Conservation (phyloP, 192 early-diverging fungal species). For the Backusella parvicylindrica region DNA sequence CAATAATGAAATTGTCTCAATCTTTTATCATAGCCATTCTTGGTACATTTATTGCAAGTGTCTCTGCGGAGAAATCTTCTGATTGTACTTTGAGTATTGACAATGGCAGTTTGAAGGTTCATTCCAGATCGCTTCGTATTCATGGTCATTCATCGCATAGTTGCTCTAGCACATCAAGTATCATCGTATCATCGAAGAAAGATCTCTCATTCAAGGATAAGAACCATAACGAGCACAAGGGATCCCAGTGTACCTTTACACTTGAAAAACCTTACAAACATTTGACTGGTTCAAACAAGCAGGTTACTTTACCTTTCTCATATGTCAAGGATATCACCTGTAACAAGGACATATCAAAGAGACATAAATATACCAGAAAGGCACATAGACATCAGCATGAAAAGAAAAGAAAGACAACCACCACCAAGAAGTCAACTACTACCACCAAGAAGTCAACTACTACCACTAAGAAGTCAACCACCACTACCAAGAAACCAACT, state of each 20-base stretch:
- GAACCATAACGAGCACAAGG: not conserved
- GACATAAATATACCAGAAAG: not conserved
- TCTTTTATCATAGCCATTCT: not conserved
- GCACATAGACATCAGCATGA: not conserved
- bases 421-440: not conserved
- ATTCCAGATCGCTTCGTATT: not conserved
- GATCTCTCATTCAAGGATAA: not conserved
- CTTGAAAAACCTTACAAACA: not conserved
- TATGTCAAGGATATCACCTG: not conserved
- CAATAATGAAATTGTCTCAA: not conserved
- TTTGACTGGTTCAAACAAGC: not conserved
- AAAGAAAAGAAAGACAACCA: not conserved
- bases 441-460: conserved; percentile 4
- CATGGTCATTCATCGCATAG: not conserved
- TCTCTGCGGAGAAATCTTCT: not conserved
- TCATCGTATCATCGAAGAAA: not conserved
- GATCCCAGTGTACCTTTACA: not conserved
- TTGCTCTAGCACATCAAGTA: not conserved
- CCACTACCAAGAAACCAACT: not conserved
- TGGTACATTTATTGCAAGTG: not conserved
- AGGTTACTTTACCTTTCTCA: not conserved
- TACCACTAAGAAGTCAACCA: not conserved
- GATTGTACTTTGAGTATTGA: not conserved
- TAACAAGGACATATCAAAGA: not conserved
- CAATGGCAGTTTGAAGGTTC: not conserved